phyloP scores from a whole-genome alignment of 2,329 filamentous ascomycete species.

The Aureobasidium lini region DNA sequence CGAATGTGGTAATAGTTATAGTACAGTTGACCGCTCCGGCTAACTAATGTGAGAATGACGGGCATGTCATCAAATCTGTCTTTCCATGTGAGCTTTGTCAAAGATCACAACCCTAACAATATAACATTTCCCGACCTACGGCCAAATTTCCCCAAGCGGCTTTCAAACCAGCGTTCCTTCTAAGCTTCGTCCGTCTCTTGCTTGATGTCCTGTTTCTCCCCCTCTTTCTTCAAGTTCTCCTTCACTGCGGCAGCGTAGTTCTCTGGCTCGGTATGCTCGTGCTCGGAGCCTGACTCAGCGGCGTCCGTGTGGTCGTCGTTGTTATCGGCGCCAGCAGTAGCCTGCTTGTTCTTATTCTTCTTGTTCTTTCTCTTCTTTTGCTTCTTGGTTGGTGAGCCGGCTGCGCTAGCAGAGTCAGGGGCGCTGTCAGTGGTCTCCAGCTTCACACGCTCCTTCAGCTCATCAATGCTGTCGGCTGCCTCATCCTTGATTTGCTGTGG shows the following conservation, averaged over 20 bases:
- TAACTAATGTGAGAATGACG: neutral
- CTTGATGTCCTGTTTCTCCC: constrained; percentile 14
- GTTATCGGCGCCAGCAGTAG: neutral
- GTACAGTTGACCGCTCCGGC: neutral
- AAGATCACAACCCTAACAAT: neutral
- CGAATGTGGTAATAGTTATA: constrained; percentile 4
- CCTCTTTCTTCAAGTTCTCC: constrained; percentile 11
- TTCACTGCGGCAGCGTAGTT: constrained; percentile 13
- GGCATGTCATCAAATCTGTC: neutral
- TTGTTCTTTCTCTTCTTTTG: constrained; percentile 17
- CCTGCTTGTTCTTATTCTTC: constrained; percentile 23
- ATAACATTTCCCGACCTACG: no score
- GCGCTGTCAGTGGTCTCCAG: constrained; percentile 6
- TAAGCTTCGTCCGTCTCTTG: constrained; percentile 10
- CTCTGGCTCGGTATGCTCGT: neutral
- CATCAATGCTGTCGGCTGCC: constrained; percentile 1
- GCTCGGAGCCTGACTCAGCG: constrained; percentile 1
- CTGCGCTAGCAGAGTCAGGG: neutral
- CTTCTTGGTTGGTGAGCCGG: constrained; percentile 12
- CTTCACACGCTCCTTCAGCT: constrained; percentile 11
- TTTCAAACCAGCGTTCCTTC: constrained; percentile 1
- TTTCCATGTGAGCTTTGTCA: neutral
- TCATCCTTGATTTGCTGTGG: constrained; percentile 10
- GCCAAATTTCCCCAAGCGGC: neutral
- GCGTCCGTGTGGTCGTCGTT: constrained; percentile 8